These are phyloP conservation scores for Dinochytrium kinnereticum DNA, from an alignment of 371 early-diverging fungal genomes.

Conservation along the genomic window DNA sequence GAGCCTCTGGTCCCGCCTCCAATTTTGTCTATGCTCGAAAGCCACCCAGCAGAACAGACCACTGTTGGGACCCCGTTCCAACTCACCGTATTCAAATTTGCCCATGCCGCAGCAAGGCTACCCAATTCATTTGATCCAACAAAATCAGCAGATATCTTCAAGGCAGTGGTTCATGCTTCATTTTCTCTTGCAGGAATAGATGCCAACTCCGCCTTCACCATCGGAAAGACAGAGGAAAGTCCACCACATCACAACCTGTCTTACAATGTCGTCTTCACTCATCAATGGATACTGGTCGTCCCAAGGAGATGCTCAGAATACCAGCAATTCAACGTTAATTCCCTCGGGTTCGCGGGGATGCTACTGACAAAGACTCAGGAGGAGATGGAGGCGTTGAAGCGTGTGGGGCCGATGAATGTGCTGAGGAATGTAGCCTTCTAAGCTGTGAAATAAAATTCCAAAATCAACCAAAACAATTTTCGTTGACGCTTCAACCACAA, in stretches of 20 bases:
- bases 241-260: slow-evolving; percentile 37
- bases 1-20: neutral
- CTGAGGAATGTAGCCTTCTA: neutral
- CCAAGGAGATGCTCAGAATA: slow-evolving; percentile 55
- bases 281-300: slow-evolving; percentile 72
- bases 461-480: too few species aligned
- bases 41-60: neutral
- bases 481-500: too few species aligned
- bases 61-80: slow-evolving; percentile 10
- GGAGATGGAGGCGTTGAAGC: slow-evolving; percentile 44
- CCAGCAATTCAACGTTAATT: slow-evolving; percentile 64
- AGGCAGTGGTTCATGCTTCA: neutral
- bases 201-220: neutral
- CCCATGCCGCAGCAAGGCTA: slow-evolving; percentile 29
- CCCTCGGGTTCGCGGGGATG: slow-evolving; percentile 74
- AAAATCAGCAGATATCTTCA: neutral
- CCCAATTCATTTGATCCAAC: slow-evolving; percentile 21
- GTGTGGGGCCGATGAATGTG: neutral
- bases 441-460: too few species aligned
- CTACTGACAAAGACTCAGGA: slow-evolving; percentile 63
- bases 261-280: slow-evolving; percentile 73
- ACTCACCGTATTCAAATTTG: slow-evolving; percentile 24
- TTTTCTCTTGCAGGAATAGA: slow-evolving; percentile 7
- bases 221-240: neutral
- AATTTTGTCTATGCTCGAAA: neutral